A percentile compares a stretch with the other conserved stretches of the same genome.
phyloP scores from a whole-genome alignment of 768 basidiomycete species.

The Jaapia argillacea region DNA sequence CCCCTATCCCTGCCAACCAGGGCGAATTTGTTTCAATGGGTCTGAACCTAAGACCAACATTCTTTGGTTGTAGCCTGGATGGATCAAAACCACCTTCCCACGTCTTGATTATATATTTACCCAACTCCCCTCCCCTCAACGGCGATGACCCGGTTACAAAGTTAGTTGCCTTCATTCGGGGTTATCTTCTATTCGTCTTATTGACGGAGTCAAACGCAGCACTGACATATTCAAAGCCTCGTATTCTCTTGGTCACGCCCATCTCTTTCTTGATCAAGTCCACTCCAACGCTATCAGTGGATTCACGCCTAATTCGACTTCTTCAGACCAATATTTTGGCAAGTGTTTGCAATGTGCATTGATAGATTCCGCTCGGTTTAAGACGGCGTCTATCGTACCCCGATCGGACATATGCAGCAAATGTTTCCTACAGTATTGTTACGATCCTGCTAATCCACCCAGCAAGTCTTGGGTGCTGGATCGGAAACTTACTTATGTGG shows the following conservation, averaged over 20 bases:
- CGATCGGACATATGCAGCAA: constrained; percentile 15
- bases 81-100: constrained; percentile 40
- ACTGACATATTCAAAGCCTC: constrained; percentile 48
- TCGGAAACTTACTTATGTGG: constrained; percentile 33
- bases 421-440: constrained; percentile 22
- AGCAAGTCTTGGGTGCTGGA: constrained; percentile 17
- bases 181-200: neutral
- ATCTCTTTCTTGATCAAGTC: constrained; percentile 53
- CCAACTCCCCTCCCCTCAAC: constrained; percentile 62
- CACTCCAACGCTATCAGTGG: constrained; percentile 45
- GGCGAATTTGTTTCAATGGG: constrained; percentile 48
- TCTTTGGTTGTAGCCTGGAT: constrained; percentile 67
- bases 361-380: constrained; percentile 28
- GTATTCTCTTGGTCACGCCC: constrained; percentile 45
- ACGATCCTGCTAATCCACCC: constrained; percentile 15
- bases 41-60: constrained; percentile 58
- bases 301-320: constrained; percentile 48
- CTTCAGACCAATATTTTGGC: constrained; percentile 44
- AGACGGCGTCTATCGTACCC: constrained; percentile 5
- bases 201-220: constrained; percentile 22
- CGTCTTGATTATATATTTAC: constrained; percentile 66
- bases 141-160: constrained; percentile 57
- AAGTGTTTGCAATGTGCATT: constrained; percentile 64
- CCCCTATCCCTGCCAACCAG: constrained; percentile 45
- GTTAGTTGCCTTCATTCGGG: constrained; percentile 23